phyloP scores from a whole-genome alignment of 768 basidiomycete genomes.

The Suillus clintonianus region DNA sequence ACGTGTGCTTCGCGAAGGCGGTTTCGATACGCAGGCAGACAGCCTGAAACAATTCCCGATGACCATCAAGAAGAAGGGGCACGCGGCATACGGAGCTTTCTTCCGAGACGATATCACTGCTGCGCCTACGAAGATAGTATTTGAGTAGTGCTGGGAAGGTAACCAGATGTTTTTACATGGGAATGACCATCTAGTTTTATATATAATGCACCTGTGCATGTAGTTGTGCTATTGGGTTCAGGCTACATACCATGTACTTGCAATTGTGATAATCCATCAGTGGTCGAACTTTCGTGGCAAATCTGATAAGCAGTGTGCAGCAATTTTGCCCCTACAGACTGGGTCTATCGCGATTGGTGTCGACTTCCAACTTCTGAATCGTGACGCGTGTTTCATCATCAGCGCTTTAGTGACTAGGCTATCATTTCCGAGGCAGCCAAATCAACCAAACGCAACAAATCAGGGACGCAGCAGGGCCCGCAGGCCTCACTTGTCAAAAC shows the following conservation, averaged over 20 bases:
- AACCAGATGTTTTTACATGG: not conserved
- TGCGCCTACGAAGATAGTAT: constrained; percentile 78
- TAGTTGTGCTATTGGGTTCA: constrained; percentile 1
- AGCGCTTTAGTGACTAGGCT: not conserved
- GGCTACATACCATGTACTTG: not conserved
- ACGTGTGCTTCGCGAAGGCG: constrained; percentile 85
- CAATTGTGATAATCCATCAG: not conserved
- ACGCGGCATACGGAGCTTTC: constrained; percentile 88
- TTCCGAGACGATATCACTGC: constrained; percentile 63
- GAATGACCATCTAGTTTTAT: not conserved
- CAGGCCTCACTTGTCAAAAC: not conserved
- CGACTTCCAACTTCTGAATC: not conserved
- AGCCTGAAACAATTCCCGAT: constrained; percentile 84
- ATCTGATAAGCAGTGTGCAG: not conserved
- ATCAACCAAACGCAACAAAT: not conserved
- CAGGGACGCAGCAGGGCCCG: constrained; percentile 1
- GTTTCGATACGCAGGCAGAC: constrained; percentile 68
- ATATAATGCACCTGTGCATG: not conserved
- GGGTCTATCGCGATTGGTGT: not conserved
- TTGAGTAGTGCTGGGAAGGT: constrained; percentile 36
- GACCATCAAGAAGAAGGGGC: constrained; percentile 96
- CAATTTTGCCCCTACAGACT: not conserved
- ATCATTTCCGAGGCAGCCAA: not conserved
- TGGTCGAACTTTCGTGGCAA: not conserved
- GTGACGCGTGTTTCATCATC: not conserved